Percentiles rank a stretch among this genome's conserved stretches.
Conservation (phyloP, 345 rosid species). For the Gossypium anomalum region DNA sequence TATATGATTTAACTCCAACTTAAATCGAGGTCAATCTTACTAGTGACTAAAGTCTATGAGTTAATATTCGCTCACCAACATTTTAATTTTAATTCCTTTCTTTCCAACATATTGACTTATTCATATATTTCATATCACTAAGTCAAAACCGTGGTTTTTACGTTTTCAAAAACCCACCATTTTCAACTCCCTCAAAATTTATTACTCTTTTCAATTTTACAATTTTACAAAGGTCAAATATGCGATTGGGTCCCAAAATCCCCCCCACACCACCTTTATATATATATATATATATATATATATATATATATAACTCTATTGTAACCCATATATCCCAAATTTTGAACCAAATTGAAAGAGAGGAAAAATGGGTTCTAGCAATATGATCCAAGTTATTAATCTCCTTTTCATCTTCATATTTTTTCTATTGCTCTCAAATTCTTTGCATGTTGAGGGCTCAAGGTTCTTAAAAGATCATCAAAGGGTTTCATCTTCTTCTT, state of each 20-base stretch:
- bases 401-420: neutral
- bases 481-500: neutral
- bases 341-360: neutral
- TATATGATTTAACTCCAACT: too few relatives aligned
- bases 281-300: neutral
- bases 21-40: too few relatives aligned
- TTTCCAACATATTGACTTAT: neutral
- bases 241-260: neutral
- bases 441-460: constrained; percentile 4
- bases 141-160: constrained; percentile 9
- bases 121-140: neutral
- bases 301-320: neutral
- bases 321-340: neutral
- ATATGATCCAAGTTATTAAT: constrained; percentile 5
- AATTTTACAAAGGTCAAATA: neutral
- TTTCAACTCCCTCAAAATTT: neutral
- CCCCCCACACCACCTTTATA: neutral
- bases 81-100: neutral
- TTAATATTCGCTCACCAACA: neutral
- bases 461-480: neutral
- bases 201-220: neutral
- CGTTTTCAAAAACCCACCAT: neutral
- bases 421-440: neutral
- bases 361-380: neutral
- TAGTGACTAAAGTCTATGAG: neutral